Evolutionary conservation across 1,284 basidiomycete genomes (phyloP), one percentile per base, ranked within the genome.

Genomic region (Puccinia hordei): DNA sequence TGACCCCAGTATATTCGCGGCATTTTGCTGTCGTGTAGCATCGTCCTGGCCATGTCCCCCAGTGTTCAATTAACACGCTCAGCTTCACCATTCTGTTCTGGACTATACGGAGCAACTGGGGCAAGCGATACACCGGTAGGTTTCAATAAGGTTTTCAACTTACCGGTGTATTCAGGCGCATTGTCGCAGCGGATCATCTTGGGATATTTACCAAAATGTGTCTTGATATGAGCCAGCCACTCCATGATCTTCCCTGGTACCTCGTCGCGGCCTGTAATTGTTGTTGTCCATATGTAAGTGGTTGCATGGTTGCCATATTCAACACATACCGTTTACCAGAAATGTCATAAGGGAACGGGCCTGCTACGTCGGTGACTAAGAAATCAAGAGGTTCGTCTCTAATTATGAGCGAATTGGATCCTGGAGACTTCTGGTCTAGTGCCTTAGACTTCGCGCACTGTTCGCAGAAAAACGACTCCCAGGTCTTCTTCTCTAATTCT

Each of bases 1-100:
- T 65, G 27, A 33, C 6, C 27, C 61, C 61, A 65, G 35, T 24
- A 65, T 19, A 6, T 3, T 19, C 19, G 17, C 19, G 24, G 61
- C 38, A 41, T 30, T 24, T 8, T 8, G 5, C 5, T 15, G 12
- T 12, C 41, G 27, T 71, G 44, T 9, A 55, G 24, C 69, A 72
- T 72, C 1, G 44, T 30, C 30, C 69, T 17, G 17, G 69, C 69
- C 69, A 72, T 72, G 15, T 72, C 69, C 0, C 69, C 69, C 10
- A 72, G 24, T 0, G 69, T 72, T 17, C 69, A 6, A 30, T 72
- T 72, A 24, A 55, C 44, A 0, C 69, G 19, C 30, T 72, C 69
- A 2, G 69, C 69, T n/a, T 72, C 69, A 0, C 69, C 69, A 22
- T 72, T 72, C 1, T 72, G 24, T 17, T 72, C 49, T 0, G 69